Percentiles rank a stretch among this genome's conserved stretches.
Conservation (phyloP, 345 rosid genomes). For the Linum usitatissimum region DNA sequence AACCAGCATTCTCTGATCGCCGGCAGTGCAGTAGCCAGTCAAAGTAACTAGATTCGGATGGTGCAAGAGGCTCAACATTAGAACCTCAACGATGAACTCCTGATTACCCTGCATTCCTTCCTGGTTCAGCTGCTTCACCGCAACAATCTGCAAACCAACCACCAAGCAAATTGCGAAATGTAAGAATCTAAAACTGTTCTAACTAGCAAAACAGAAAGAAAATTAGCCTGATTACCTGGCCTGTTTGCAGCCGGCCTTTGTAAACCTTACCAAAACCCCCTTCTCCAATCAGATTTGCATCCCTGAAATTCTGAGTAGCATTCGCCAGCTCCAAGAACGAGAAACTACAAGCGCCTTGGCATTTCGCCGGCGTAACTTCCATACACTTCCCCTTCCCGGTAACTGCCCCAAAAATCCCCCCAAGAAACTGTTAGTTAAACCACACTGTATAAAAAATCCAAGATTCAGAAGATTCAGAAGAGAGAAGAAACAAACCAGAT, state of each 20-base stretch:
- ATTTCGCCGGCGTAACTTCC: constrained; percentile 16
- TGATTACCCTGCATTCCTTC: constrained; percentile 84
- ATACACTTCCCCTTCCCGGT: constrained; percentile 20
- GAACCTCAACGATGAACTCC: constrained; percentile 94
- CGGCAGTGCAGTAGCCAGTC: constrained; percentile 85
- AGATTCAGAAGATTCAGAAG: not conserved
- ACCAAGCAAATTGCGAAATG: not conserved
- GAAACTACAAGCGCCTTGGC: constrained; percentile 52
- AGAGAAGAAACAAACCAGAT: constrained; percentile 30
- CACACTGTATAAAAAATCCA: not conserved
- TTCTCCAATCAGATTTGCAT: not conserved
- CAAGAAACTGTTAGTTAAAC: no score
- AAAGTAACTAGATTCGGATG: constrained; percentile 79
- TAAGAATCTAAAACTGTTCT: no score
- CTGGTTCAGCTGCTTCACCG: constrained; percentile 78
- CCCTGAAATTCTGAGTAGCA: not conserved
- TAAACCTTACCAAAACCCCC: not conserved
- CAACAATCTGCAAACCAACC: constrained; percentile 54
- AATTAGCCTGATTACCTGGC: not conserved
- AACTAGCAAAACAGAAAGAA: no score
- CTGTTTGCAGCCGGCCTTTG: not conserved
- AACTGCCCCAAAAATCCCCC: constrained; percentile 11
- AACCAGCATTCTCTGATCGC: constrained; percentile 92
- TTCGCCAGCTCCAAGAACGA: not conserved
- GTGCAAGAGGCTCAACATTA: constrained; percentile 87